Evolutionary conservation across 1,284 basidiomycete species (phyloP).

Genomic region (Pseudozyma sp.): DNA sequence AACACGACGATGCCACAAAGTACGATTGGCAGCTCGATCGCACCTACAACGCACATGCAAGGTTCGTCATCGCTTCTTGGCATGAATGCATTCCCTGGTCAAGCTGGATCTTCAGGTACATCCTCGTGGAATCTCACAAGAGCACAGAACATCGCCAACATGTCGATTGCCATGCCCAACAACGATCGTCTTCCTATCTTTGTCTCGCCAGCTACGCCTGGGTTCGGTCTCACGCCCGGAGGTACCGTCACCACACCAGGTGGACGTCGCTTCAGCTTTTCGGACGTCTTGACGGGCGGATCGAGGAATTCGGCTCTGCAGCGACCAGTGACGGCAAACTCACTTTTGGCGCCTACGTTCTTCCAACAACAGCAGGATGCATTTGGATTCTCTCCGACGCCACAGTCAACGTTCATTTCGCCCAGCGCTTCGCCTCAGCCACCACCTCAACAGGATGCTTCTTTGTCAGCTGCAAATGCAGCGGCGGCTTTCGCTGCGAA

Average conservation of each 20-base stretch:
- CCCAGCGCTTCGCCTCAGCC: constrained; percentile 21
- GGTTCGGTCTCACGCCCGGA: constrained; percentile 35
- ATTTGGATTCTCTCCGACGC: constrained; percentile 9
- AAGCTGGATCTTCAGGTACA: background rate
- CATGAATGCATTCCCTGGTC: background rate
- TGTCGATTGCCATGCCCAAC: constrained; percentile 38
- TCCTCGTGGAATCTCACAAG: constrained; percentile 8
- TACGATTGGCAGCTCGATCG: constrained; percentile 1
- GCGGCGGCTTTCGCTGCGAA: constrained; percentile 5
- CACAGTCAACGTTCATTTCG: constrained; percentile 10
- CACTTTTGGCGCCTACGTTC: constrained; percentile 17
- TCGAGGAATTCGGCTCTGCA: constrained; percentile 6
- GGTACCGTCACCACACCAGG: constrained; percentile 36
- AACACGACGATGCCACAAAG: constrained; percentile 7
- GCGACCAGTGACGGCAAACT: constrained; percentile 34
- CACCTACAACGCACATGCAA: background rate
- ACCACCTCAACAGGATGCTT: constrained; percentile 5
- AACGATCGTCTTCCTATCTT: constrained; percentile 34
- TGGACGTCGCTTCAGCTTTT: constrained; percentile 50
- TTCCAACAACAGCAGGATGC: constrained; percentile 18
- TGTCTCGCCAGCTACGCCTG: constrained; percentile 31
- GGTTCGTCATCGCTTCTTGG: background rate
- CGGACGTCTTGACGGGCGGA: constrained; percentile 30
- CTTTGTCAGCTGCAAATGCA: constrained; percentile 12
- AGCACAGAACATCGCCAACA: constrained; percentile 27